Conservation (phyloP, 257 asterid species). For the Striga asiatica region DNA sequence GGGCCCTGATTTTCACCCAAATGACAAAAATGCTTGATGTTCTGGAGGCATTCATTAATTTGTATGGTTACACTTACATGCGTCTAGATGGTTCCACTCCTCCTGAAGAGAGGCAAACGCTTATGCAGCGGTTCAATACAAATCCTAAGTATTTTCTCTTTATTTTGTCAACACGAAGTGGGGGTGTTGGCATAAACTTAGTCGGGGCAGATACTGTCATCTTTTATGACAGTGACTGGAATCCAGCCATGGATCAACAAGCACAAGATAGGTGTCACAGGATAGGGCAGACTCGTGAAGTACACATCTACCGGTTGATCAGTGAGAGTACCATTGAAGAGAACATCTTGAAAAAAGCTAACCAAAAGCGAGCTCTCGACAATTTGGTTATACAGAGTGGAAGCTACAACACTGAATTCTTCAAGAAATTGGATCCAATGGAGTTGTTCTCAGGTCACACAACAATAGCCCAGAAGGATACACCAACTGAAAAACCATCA, state of each 20-base stretch:
- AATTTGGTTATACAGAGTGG: conserved; percentile 95
- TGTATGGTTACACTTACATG: conserved; percentile 97
- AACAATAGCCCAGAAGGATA: conserved; percentile 28
- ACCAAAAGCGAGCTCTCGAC: conserved; percentile 94
- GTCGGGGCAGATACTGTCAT: conserved; percentile 99
- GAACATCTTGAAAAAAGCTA: conserved; percentile 90
- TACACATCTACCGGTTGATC: conserved; percentile 82
- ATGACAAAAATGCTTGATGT: conserved; percentile 99
- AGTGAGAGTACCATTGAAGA: conserved; percentile 99
- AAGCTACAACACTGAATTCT: conserved; percentile 88
- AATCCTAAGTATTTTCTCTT: conserved; percentile 84
- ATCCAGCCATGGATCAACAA: conserved; percentile 99
- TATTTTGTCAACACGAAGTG: conserved; percentile 95
- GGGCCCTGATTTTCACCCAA: conserved; percentile 96
- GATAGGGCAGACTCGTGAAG: conserved; percentile 99
- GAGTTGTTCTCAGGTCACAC: conserved; percentile 78
- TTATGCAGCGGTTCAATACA: conserved; percentile 95
- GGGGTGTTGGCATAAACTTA: conserved; percentile 97
- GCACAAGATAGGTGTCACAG: conserved; percentile 99
- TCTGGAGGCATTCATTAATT: conserved; percentile 88
- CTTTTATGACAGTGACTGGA: conserved; percentile 99
- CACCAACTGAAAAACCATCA: conserved; percentile 31
- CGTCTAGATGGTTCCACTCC: conserved; percentile 97
- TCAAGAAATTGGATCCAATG: conserved; percentile 87
- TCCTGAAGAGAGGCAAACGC: conserved; percentile 96